Evolutionary conservation across 148 eudicot genomes (phyloP), one percentile per base, ranked within the genome.

Genomic region (Beta vulgaris): DNA sequence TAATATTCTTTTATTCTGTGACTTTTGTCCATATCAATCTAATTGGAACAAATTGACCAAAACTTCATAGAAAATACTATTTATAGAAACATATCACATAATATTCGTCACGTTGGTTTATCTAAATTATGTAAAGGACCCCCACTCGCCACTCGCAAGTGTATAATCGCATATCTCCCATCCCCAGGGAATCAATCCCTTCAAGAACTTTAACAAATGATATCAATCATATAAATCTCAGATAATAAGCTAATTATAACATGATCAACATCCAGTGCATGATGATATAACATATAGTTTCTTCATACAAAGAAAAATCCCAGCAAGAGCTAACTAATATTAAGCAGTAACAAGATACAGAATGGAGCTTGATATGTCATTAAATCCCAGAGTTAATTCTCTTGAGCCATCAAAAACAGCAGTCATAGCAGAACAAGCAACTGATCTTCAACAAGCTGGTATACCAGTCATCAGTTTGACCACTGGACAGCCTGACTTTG

Each of bases 401-500:
- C 87, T 91, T 35, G 86, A 87, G 84, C 92, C 96, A 59, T 91
- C 91, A 31, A 89, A 91, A 76, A 91, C 96, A 0, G 81, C 84
- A 68, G 96, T 87, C 4, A 91, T 91, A 59, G 84, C 88, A 3
- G 96, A 91, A 72, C 88, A 85, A 48, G 96, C 96, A 55, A 84
- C 86, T 57, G 88, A 92, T 26, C 96, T 91, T 83, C 86, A 81
- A 53, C 92, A 88, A 84, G 89, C 92, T 79, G 92, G 92, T 35
- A 85, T 89, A 32, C 96, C 96, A 62, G 86, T 91, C 58, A 87
- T 91, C 21, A 80, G 87, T 37, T 75, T 91, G 64, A 88, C 91
- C 46, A 91, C 89, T 28, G 92, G 96, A 48, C 88, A 91, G 62
- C 92, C 96, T 31, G 91, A 91, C 70, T 91, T 91, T 75, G 87